These are phyloP conservation scores for Grammothele lineata DNA, from an alignment of 768 basidiomycete species.

Conservation along the genomic window DNA sequence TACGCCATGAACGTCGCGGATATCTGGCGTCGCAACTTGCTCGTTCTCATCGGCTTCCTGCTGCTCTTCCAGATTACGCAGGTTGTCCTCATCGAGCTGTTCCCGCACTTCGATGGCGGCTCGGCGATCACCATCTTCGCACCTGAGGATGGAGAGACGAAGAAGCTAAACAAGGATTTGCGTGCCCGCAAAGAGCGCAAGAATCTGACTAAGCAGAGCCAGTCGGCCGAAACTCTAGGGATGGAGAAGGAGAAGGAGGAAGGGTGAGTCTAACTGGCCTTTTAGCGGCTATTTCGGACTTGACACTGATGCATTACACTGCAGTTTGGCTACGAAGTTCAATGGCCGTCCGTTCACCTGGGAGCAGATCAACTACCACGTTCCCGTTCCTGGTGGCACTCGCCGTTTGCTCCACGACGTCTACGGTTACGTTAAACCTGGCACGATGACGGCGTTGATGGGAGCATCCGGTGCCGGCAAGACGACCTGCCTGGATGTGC, in stretches of 20 bases:
- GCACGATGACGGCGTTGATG: slow-evolving; percentile 87
- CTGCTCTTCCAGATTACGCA: slow-evolving; percentile 67
- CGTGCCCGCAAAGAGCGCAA: slow-evolving; percentile 46
- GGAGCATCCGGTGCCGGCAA: slow-evolving; percentile 79
- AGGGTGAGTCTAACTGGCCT: slow-evolving; percentile 1
- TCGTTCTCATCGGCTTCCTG: slow-evolving; percentile 69
- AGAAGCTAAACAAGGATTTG: slow-evolving; percentile 49
- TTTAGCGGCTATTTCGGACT: background rate
- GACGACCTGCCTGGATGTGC: slow-evolving; percentile 73
- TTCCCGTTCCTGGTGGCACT: slow-evolving; percentile 60
- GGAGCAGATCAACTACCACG: slow-evolving; percentile 73
- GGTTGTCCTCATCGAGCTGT: slow-evolving; percentile 60
- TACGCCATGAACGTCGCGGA: slow-evolving; percentile 47
- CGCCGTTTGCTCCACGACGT: slow-evolving; percentile 69
- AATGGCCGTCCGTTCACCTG: slow-evolving; percentile 70
- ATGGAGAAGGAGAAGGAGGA: slow-evolving; percentile 14
- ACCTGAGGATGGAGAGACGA: slow-evolving; percentile 51
- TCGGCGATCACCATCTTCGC: slow-evolving; percentile 55
- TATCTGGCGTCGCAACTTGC: slow-evolving; percentile 64
- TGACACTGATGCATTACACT: background rate
- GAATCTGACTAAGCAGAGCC: slow-evolving; percentile 20
- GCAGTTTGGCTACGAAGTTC: slow-evolving; percentile 5
- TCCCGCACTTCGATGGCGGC: slow-evolving; percentile 50
- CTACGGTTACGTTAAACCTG: slow-evolving; percentile 78
- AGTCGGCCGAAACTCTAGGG: slow-evolving; percentile 7